Evolutionary conservation across 768 basidiomycete genomes (phyloP).

Genomic region (Mycena galopus): DNA sequence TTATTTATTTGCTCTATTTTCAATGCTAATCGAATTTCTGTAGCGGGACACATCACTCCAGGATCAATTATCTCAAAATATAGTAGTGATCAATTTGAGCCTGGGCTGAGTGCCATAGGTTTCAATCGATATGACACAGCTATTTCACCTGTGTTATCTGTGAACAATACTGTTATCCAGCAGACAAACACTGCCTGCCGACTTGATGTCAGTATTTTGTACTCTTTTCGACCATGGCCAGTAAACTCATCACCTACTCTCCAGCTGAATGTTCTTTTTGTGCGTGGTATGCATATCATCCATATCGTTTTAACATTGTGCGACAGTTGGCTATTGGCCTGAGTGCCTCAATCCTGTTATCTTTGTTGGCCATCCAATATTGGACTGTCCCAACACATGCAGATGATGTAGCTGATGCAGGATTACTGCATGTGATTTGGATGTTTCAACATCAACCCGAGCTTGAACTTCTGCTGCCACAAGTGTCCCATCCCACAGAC

Average conservation of each 20-base stretch:
- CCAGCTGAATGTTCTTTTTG: background rate
- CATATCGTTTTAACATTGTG: background rate
- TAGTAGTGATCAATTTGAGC: background rate
- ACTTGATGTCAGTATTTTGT: background rate
- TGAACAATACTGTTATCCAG: background rate
- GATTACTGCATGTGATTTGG: background rate
- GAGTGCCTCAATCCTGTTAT: background rate
- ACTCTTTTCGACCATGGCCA: background rate
- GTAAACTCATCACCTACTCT: background rate
- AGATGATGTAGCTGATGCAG: background rate
- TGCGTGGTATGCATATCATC: background rate
- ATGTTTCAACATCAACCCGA: background rate
- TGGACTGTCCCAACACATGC: background rate
- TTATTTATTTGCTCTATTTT: background rate
- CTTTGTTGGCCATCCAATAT: background rate
- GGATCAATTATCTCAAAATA: background rate
- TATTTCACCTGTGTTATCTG: background rate
- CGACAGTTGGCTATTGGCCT: background rate
- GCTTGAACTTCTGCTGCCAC: background rate
- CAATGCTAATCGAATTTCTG: background rate
- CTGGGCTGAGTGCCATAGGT: background rate
- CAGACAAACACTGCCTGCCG: background rate
- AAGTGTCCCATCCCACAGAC: background rate
- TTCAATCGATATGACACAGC: background rate
- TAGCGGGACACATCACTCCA: slow-evolving; percentile 3